These are phyloP conservation scores for Trifolium fragiferum DNA, from an alignment of 306 rosid species.

Conservation along the genomic window DNA sequence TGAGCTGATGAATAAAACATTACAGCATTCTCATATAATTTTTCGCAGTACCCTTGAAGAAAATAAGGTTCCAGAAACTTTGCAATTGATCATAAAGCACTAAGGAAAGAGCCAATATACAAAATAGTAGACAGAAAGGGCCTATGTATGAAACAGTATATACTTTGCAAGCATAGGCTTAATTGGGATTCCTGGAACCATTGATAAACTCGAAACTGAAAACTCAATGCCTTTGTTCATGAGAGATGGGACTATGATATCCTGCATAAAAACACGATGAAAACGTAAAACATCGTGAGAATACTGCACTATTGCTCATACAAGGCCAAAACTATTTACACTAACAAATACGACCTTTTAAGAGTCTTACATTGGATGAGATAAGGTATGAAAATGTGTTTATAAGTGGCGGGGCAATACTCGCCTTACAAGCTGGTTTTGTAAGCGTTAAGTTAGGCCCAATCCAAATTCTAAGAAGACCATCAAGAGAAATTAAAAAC, in stretches of 20 bases:
- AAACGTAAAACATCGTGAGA: slow-evolving; percentile 33
- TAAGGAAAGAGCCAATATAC: slow-evolving; percentile 6
- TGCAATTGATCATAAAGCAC: slow-evolving; percentile 36
- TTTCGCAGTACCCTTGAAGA: slow-evolving; percentile 21
- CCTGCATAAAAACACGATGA: slow-evolving; percentile 61
- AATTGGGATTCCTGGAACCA: slow-evolving; percentile 93
- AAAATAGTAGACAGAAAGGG: slow-evolving; percentile 31
- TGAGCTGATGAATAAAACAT: too few relatives aligned
- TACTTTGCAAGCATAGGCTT: slow-evolving; percentile 99
- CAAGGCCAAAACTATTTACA: slow-evolving; percentile 13
- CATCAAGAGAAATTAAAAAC: slow-evolving; percentile 24
- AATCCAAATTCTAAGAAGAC: neutral
- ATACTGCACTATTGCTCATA: slow-evolving; percentile 27
- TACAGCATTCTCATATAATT: too few relatives aligned
- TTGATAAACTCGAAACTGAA: slow-evolving; percentile 78
- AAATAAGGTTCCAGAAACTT: slow-evolving; percentile 21
- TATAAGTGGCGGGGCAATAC: neutral
- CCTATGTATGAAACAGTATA: slow-evolving; percentile 30
- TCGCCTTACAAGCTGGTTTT: neutral
- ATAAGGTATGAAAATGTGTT: neutral
- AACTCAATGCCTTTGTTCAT: slow-evolving; percentile 76
- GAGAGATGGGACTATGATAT: slow-evolving; percentile 78
- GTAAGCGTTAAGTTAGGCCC: neutral
- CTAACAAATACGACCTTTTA: neutral
- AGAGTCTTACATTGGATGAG: neutral